These are phyloP conservation scores for Phytopythium mirpurense DNA, from an alignment of 352 stramenopile species.

Conservation along the genomic window DNA sequence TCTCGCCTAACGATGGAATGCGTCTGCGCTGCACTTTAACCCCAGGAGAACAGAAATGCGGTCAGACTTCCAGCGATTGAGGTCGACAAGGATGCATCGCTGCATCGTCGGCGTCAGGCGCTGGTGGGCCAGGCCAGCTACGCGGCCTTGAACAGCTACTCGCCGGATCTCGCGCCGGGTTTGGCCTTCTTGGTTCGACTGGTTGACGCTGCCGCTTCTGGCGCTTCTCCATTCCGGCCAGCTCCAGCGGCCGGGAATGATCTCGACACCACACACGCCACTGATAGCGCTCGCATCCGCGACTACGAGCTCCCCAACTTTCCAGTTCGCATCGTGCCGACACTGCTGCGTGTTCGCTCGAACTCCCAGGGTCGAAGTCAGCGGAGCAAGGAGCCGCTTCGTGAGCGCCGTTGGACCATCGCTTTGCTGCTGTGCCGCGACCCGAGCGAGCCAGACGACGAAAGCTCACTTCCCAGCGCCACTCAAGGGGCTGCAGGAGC, in stretches of 20 bases:
- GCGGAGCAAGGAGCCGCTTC: background rate
- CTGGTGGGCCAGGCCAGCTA: constrained; percentile 44
- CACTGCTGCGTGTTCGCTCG: constrained; percentile 15
- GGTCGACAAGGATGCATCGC: background rate
- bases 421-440: constrained; percentile 1
- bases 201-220: constrained; percentile 4
- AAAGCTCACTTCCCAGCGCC: background rate
- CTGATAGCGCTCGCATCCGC: constrained; percentile 1
- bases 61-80: background rate
- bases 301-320: constrained; percentile 18
- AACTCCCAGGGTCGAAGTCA: background rate
- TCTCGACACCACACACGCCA: background rate
- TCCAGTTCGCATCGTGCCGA: constrained; percentile 20
- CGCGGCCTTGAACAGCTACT: constrained; percentile 10
- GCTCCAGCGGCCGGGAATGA: background rate
- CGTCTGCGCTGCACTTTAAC: background rate
- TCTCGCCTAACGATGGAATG: background rate
- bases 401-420: background rate
- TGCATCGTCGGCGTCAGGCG: constrained; percentile 23
- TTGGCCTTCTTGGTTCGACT: constrained; percentile 47
- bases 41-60: background rate
- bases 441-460: constrained; percentile 1
- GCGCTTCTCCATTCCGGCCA: background rate
- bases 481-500: background rate
- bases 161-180: constrained; percentile 11